These are phyloP conservation scores for Colletotrichum sp. DNA, from an alignment of 2,329 filamentous ascomycete genomes.

Conservation along the genomic window DNA sequence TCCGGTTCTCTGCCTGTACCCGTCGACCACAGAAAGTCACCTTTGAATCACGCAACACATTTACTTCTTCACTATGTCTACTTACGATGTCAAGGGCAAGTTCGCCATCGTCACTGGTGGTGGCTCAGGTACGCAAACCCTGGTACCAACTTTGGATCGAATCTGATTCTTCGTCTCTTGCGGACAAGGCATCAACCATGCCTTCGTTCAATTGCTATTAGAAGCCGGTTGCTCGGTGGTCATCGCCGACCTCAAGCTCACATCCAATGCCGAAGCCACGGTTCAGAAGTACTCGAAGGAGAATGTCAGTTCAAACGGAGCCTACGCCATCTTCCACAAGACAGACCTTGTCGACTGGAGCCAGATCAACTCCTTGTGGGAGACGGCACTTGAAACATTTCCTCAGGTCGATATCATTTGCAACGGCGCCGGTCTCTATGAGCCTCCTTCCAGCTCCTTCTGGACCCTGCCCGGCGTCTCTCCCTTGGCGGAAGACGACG, in stretches of 20 bases:
- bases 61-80: background rate
- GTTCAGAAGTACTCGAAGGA: slow-evolving; percentile 9
- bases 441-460: slow-evolving; percentile 30
- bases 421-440: slow-evolving; percentile 27
- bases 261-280: slow-evolving; percentile 25
- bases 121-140: background rate
- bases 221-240: slow-evolving; percentile 29
- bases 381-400: slow-evolving; percentile 17
- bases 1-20: too few species aligned
- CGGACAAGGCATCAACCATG: slow-evolving; percentile 25
- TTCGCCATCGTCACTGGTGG: background rate
- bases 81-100: background rate
- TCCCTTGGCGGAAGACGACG: slow-evolving; percentile 20
- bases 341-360: slow-evolving; percentile 29
- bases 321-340: slow-evolving; percentile 25
- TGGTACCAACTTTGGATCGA: too few species aligned
- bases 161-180: accelerated
- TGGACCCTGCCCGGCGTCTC: slow-evolving; percentile 30
- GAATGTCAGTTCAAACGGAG: background rate
- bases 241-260: slow-evolving; percentile 27
- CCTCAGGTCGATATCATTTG: slow-evolving; percentile 21
- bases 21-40: too few species aligned
- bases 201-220: slow-evolving; percentile 24
- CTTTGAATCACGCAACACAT: too few species aligned
- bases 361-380: slow-evolving; percentile 29